Percentiles rank a stretch among this genome's conserved stretches.
Evolutionary conservation across 345 rosid genomes (phyloP).

Genomic region (Brassica juncea): DNA sequence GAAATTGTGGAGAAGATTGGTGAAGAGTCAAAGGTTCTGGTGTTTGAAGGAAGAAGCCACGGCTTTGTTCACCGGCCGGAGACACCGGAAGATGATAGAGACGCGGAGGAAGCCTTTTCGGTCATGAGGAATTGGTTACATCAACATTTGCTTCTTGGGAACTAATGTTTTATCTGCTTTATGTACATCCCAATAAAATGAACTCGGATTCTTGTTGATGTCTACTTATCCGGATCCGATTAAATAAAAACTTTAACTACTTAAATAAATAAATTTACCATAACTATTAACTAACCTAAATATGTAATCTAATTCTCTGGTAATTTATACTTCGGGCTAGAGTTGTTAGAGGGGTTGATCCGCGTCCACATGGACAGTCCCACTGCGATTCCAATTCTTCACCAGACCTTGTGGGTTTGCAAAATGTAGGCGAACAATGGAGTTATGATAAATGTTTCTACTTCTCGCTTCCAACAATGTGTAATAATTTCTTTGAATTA

Average conservation of each 20-base stretch:
- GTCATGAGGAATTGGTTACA: slow-evolving; percentile 73
- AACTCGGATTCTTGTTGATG: neutral
- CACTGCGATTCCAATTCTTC: too few species aligned
- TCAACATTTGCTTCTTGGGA: slow-evolving; percentile 41
- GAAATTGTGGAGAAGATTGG: slow-evolving; percentile 54
- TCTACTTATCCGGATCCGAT: neutral
- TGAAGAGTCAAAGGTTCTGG: slow-evolving; percentile 50
- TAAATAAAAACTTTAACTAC: neutral
- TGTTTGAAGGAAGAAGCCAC: slow-evolving; percentile 75
- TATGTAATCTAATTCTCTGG: too few species aligned
- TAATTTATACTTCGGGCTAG: too few species aligned
- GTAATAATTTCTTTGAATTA: too few species aligned
- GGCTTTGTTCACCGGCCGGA: slow-evolving; percentile 74
- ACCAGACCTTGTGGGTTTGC: too few species aligned
- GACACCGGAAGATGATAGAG: slow-evolving; percentile 74
- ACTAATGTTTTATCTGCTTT: slow-evolving; percentile 3
- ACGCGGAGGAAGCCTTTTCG: slow-evolving; percentile 72
- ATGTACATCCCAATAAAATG: neutral
- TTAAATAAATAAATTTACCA: neutral
- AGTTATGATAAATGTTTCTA: too few species aligned
- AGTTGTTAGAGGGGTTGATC: too few species aligned
- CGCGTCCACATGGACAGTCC: too few species aligned
- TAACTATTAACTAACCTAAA: too few species aligned
- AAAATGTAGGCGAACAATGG: too few species aligned
- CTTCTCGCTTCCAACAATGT: too few species aligned